Evolutionary conservation across 108 stramenopile genomes (phyloP).

Genomic region (Nannochloropsis gaditana): DNA sequence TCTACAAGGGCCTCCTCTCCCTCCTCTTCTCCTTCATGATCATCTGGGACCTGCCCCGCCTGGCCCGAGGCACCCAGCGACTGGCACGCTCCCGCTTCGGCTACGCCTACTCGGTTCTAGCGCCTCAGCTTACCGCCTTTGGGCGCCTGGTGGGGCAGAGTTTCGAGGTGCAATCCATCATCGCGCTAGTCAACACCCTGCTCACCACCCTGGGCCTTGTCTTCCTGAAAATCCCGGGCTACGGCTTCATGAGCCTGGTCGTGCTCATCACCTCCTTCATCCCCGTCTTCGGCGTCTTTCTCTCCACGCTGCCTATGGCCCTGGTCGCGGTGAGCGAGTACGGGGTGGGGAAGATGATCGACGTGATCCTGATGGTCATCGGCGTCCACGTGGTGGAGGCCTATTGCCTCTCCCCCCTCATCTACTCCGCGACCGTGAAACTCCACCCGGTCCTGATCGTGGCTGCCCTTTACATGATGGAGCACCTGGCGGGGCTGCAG

Average conservation of each 20-base stretch:
- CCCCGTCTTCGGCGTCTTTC: conserved; percentile 40
- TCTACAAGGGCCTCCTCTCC: conserved; percentile 41
- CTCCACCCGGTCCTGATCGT: conserved; percentile 37
- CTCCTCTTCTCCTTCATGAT: conserved; percentile 44
- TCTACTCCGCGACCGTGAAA: conserved; percentile 40
- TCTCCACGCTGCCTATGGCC: conserved; percentile 37
- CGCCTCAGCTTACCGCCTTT: conserved; percentile 36
- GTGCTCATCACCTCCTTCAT: conserved; percentile 42
- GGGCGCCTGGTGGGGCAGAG: conserved; percentile 39
- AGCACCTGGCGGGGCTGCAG: conserved; percentile 44
- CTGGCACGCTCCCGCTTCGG: conserved; percentile 25
- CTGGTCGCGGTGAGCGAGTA: conserved; percentile 39
- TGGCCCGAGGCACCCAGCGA: conserved; percentile 18
- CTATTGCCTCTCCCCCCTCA: conserved; percentile 40
- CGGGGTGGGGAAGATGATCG: conserved; percentile 35
- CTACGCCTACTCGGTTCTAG: conserved; percentile 34
- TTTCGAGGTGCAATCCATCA: conserved; percentile 39
- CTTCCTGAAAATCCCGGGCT: neutral
- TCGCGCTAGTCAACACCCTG: conserved; percentile 35
- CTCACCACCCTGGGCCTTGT: conserved; percentile 33
- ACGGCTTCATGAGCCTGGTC: conserved; percentile 30
- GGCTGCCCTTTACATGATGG: conserved; percentile 34
- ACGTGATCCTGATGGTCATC: conserved; percentile 40
- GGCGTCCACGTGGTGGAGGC: conserved; percentile 43
- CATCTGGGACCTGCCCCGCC: conserved; percentile 44